Evolutionary conservation across 495 filamentous ascomycete genomes (phyloP), one percentile per base, ranked within the genome.

Genomic region (Penicillium silybi): DNA sequence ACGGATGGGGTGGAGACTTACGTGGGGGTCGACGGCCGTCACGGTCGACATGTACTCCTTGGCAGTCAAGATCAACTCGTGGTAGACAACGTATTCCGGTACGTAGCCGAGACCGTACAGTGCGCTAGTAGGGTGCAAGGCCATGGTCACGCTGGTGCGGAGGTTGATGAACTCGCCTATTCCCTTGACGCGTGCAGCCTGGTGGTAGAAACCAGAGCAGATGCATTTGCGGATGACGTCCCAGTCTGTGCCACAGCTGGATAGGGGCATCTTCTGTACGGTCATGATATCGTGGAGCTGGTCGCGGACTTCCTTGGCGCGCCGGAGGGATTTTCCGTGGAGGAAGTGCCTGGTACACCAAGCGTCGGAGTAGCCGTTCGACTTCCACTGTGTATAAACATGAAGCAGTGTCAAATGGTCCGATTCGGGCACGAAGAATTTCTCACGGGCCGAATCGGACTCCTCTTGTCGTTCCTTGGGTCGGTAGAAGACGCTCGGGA

Each of bases 11-110:
- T 23, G 19, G 17, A 7, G 44, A 68, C 75, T 74, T 74, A 80
- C 78, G 61, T 95, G 90, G 43, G 95, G 92, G 67, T 99, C 95
- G 3, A 99, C 93, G 0, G 90, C 82, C 6, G 95, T 99, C 25
- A 99, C 95, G 2, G 89, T 95, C 3, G 87, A 92, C 92, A 99
- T 97, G 75, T 97, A 99, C 71, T 97, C 95, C 65, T 96, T 97
- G 45, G 84, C 88, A 0, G 95, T 99, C 41, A 97, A 81, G 57
- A 97, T 97, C 57, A 99, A 81, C 70, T 99, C 95, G 72, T 99
- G 95, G 70, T 97, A 99, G 25, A 99, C 85, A 49, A 99, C 92
- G 60, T 97, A 97, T 61, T 97, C 92, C 0, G 95, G 95, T 23
- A 97, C 79, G 69, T 93, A 93, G 4, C 93, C 92, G 2, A 93